Conservation (phyloP, 2,329 filamentous ascomycete species). For the Alternaria sp. region DNA sequence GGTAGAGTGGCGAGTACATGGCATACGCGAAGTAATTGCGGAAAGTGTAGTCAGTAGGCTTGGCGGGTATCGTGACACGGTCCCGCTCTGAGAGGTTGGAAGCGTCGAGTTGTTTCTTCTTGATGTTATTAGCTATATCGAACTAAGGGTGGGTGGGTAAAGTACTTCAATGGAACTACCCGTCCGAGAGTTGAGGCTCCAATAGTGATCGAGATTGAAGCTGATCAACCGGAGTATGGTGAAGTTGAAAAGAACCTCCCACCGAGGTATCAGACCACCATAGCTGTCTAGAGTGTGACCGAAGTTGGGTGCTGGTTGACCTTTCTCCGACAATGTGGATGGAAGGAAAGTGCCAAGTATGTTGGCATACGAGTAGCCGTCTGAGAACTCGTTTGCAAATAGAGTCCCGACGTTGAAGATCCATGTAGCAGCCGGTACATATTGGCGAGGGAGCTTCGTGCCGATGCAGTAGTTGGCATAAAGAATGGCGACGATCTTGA, state of each 20-base stretch:
- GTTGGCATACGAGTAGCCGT: constrained; percentile 75
- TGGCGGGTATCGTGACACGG: constrained; percentile 78
- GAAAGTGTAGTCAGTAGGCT: constrained; percentile 73
- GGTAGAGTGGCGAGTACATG: constrained; percentile 90
- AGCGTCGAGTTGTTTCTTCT: constrained; percentile 98
- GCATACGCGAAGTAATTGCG: constrained; percentile 88
- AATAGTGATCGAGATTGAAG: constrained; percentile 97
- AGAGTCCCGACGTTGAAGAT: constrained; percentile 83
- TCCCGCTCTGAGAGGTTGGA: constrained; percentile 87
- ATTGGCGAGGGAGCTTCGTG: constrained; percentile 71
- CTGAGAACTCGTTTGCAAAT: constrained; percentile 86
- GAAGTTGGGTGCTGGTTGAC: constrained; percentile 60
- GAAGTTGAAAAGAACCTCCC: constrained; percentile 98
- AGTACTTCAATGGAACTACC: constrained; percentile 80
- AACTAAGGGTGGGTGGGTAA: constrained; percentile 11
- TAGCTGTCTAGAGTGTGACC: constrained; percentile 77
- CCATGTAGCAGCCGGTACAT: constrained; percentile 82
- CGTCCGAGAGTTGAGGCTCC: constrained; percentile 73
- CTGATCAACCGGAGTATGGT: constrained; percentile 91
- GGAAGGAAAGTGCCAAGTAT: constrained; percentile 63
- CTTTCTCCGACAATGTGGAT: constrained; percentile 51
- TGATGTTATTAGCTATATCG: constrained; percentile 67
- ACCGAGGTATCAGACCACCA: constrained; percentile 83
- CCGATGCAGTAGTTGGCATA: constrained; percentile 82
- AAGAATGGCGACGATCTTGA: constrained; percentile 83